phyloP scores from a whole-genome alignment of 495 filamentous ascomycete genomes.

The Penicillium goetzii region DNA sequence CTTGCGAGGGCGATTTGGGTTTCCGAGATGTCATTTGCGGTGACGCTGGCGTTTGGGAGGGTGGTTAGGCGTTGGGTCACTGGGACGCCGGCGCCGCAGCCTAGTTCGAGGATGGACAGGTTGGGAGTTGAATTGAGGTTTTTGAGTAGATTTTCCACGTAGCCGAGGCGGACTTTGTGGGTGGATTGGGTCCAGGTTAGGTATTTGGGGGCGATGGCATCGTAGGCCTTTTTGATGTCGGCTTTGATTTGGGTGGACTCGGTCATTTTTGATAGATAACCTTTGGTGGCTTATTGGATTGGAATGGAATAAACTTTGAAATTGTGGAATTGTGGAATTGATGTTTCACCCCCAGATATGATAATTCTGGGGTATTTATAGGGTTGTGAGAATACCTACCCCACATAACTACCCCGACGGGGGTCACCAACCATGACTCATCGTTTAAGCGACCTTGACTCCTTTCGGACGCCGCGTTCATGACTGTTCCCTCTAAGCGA shows the following conservation, averaged over 20 bases:
- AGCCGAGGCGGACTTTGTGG: slow-evolving; percentile 34
- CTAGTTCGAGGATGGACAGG: slow-evolving; percentile 41
- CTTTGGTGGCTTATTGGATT: no score
- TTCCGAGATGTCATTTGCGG: slow-evolving; percentile 45
- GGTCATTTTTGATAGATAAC: neutral
- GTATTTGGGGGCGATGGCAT: slow-evolving; percentile 45
- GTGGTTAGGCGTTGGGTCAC: slow-evolving; percentile 34
- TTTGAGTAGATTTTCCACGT: slow-evolving; percentile 33
- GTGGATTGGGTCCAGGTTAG: slow-evolving; percentile 38
- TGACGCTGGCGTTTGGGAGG: slow-evolving; percentile 24
- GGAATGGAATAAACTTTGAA: no score
- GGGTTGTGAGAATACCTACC: neutral
- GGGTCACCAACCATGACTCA: neutral
- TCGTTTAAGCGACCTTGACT: neutral
- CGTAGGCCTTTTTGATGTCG: slow-evolving; percentile 41
- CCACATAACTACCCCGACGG: neutral
- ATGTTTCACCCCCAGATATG: neutral
- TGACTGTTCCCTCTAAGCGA: neutral
- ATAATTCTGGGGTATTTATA: neutral
- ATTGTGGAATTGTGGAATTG: no score
- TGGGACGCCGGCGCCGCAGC: slow-evolving; percentile 47
- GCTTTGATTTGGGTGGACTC: slow-evolving; percentile 20
- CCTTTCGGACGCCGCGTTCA: neutral
- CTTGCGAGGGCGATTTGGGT: slow-evolving; percentile 41
- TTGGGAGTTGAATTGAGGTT: slow-evolving; percentile 7